phyloP scores from a whole-genome alignment of 2,329 filamentous ascomycete genomes.

The Diaporthe sp. region DNA sequence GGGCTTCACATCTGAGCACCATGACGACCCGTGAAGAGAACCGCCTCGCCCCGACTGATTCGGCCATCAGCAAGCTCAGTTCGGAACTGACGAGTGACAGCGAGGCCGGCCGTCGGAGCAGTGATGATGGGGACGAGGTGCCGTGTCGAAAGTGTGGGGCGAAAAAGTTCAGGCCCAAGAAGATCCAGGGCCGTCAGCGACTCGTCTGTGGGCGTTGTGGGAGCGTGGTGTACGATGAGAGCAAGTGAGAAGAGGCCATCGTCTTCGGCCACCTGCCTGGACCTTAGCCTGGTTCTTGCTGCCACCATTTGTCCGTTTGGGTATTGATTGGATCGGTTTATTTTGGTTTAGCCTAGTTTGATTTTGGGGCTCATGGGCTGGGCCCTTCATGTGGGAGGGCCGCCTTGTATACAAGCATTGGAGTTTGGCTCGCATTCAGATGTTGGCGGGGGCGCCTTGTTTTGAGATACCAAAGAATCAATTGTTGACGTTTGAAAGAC shows the following conservation, averaged over 20 bases:
- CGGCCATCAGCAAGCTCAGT: constrained; percentile 67
- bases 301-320: not conserved
- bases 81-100: constrained; percentile 63
- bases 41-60: constrained; percentile 51
- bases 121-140: constrained; percentile 56
- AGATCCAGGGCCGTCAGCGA: constrained; percentile 64
- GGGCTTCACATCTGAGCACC: constrained; percentile 33
- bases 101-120: constrained; percentile 46
- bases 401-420: constrained; percentile 17
- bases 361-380: not conserved
- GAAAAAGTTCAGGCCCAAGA: constrained; percentile 71
- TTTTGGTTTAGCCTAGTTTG: not conserved
- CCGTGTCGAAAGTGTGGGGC: constrained; percentile 70
- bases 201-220: constrained; percentile 73
- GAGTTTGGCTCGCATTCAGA: constrained; percentile 17
- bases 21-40: constrained; percentile 40
- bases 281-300: not conserved
- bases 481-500: not conserved
- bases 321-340: not conserved
- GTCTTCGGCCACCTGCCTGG: not conserved
- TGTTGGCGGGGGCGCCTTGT: constrained; percentile 3
- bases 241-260: not conserved
- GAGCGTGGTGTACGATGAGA: constrained; percentile 42
- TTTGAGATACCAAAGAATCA: constrained; percentile 28
- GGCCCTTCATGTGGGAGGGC: not conserved